A percentile compares a stretch with the other conserved stretches of the same genome.
phyloP scores from a whole-genome alignment of 1,284 basidiomycete genomes.

The Papiliotrema nemorosa region DNA sequence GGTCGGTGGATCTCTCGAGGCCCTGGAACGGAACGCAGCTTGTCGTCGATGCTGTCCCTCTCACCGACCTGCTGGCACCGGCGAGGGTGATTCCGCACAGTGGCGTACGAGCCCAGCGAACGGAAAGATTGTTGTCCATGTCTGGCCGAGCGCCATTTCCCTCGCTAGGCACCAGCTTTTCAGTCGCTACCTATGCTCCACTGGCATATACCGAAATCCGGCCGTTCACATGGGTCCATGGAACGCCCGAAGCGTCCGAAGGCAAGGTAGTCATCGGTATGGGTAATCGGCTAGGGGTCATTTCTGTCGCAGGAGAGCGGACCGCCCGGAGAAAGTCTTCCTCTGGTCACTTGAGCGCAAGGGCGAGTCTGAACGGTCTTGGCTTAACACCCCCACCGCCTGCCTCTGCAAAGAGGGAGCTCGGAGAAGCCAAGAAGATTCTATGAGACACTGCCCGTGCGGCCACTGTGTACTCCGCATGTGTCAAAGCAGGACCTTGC shows the following conservation, averaged over 20 bases:
- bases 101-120: slow-evolving; percentile 27
- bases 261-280: slow-evolving; percentile 31
- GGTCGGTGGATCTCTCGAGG: slow-evolving; percentile 28
- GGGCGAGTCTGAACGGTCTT: no score
- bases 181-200: slow-evolving; percentile 25
- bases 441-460: no score
- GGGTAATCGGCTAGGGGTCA: slow-evolving; percentile 39
- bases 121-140: slow-evolving; percentile 35
- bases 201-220: slow-evolving; percentile 37
- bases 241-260: slow-evolving; percentile 3
- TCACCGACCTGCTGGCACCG: slow-evolving; percentile 10
- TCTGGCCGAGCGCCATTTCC: slow-evolving; percentile 38
- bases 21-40: slow-evolving; percentile 35
- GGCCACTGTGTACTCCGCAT: no score
- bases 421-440: no score
- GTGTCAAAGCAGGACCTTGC: no score
- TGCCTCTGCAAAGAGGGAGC: no score
- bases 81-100: slow-evolving; percentile 10
- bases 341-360: no score
- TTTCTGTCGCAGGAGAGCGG: no score
- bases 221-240: slow-evolving; percentile 10
- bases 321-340: no score
- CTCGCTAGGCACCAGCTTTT: slow-evolving; percentile 13
- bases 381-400: slow-evolving; percentile 1
- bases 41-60: slow-evolving; percentile 20